Base-by-base conservation (phyloP, 495 filamentous ascomycete genomes). In the Corynascus novoguineensis region DNA sequence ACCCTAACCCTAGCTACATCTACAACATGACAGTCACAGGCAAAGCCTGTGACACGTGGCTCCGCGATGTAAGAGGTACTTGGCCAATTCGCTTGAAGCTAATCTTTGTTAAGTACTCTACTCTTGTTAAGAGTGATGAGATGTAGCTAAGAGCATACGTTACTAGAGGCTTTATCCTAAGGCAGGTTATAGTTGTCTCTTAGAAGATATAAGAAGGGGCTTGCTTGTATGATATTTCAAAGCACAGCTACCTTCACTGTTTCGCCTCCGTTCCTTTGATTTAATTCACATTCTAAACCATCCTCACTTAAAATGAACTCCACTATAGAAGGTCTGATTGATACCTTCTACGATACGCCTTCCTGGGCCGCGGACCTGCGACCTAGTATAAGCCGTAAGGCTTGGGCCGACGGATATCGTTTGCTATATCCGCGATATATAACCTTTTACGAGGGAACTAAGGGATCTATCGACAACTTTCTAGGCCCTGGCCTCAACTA, bases 381-480 rank as follows among this genome's bases (percentile, higher is more conserved):
- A 34, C 47, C 27, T 17, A 4, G 32, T 50, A n/a, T 50, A 34
- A 50, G 47, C 27, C 47, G 47, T n/a, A 50, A 50, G 32, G 28
- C 28, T 32, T 50, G 47, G 47, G 32, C 47, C 28, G 47, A 50
- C 40, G 40, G 21, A 4, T 42, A 42, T 50, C 47, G 32, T 50
- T 50, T 50, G 47, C 28, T 50, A 11, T 7, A 31, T 50, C 47
- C 28, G 27, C 47, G n/a, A 35, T 11, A 42, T 42, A 19, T 42
- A 42, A 34, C 28, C 25, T 31, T 50, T 34, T 21, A 50, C 47
- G 28, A 50, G 32, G 28, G 28, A 32, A 50, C 28, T 29, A 50
- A 50, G 29, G 47, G 32, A 50, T 50, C 47, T 21, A 50, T 50
- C 29, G 47, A 50, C 47, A 34, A 27, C 47, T 50, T 50, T 19